Conservation (phyloP, 2,329 filamentous ascomycete species). For the Paracamarosporium sp. region DNA sequence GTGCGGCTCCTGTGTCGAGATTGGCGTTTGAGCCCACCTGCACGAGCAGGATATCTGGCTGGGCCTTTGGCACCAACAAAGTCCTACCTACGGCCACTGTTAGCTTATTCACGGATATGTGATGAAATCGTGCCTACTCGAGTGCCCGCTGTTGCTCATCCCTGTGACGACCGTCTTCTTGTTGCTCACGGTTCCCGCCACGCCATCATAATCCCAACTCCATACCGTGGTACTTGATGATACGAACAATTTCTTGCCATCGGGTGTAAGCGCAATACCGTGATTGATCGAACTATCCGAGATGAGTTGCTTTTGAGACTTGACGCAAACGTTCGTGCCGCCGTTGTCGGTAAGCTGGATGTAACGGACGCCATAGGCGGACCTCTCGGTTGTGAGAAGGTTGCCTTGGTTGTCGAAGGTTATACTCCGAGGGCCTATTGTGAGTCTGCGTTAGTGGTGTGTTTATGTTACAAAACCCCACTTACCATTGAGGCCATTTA, state of each 20-base stretch:
- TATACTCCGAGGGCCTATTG: constrained; percentile 18
- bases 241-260: constrained; percentile 32
- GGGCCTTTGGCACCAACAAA: constrained; percentile 21
- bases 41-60: constrained; percentile 61
- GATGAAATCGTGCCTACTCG: not conserved
- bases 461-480: not conserved
- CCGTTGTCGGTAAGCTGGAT: constrained; percentile 29
- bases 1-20: constrained; percentile 60
- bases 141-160: constrained; percentile 25
- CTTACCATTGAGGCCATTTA: constrained; percentile 22
- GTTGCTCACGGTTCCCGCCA: constrained; percentile 26
- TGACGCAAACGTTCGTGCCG: constrained; percentile 28
- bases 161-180: constrained; percentile 28
- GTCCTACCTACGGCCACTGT: constrained; percentile 13
- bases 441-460: not conserved
- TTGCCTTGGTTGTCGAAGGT: constrained; percentile 26
- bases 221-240: constrained; percentile 24
- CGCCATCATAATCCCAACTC: constrained; percentile 28
- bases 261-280: constrained; percentile 27
- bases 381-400: constrained; percentile 23
- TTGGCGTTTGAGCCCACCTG: constrained; percentile 69
- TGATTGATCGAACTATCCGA: constrained; percentile 24
- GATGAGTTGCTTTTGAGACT: constrained; percentile 24
- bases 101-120: not conserved
- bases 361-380: constrained; percentile 23